These are phyloP conservation scores for Sindora glabra DNA, from an alignment of 306 rosid genomes.

Conservation along the genomic window DNA sequence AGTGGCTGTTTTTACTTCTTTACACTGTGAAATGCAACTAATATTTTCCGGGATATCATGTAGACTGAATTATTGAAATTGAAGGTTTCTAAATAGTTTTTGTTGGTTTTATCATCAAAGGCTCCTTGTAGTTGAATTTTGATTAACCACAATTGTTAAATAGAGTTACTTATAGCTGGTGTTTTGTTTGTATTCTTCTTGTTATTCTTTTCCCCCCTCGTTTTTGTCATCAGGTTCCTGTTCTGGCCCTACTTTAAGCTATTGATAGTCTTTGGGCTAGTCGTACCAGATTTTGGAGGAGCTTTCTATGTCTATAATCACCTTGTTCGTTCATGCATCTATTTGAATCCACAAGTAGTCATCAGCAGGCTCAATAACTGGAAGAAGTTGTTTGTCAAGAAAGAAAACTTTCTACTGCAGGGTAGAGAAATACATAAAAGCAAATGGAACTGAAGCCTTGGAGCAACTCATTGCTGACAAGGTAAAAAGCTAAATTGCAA, in stretches of 20 bases:
- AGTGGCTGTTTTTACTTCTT: too few relatives aligned
- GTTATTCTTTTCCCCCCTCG: not conserved
- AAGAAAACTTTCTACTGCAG: conserved; percentile 24
- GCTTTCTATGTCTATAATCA: conserved; percentile 32
- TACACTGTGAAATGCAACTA: too few relatives aligned
- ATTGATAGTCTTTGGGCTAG: conserved; percentile 29
- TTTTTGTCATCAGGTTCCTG: conserved; percentile 29
- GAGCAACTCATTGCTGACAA: conserved; percentile 37
- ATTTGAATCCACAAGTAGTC: conserved; percentile 1
- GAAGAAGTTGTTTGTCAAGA: conserved; percentile 18
- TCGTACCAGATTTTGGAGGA: conserved; percentile 43
- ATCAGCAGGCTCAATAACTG: conserved; percentile 9
- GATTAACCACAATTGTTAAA: not conserved
- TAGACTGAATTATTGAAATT: not conserved
- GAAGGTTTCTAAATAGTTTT: not conserved
- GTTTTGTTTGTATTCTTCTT: not conserved
- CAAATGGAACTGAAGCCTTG: conserved; percentile 42
- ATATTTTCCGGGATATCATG: too few relatives aligned
- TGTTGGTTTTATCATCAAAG: not conserved
- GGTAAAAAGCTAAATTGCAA: conserved; percentile 18
- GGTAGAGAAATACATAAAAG: conserved; percentile 34
- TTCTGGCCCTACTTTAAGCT: conserved; percentile 50
- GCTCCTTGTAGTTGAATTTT: not conserved
- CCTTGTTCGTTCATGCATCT: conserved; percentile 14
- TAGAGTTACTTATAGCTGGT: not conserved